phyloP scores from a whole-genome alignment of 306 rosid species.

The apple (Malus domestica) region ASM211411v1 NC_041802.1:25295001-25295500 shows the following conservation, averaged over 20 bases:
- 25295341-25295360: not conserved
- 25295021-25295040: not conserved
- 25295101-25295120: constrained; percentile 65
- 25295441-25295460: not conserved
- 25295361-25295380: not conserved
- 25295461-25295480: not conserved
- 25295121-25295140: constrained; percentile 79
- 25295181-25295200: no score
- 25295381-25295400: not conserved
- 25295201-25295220: no score
- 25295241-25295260: not conserved
- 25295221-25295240: not conserved
- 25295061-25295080: not conserved
- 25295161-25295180: constrained; percentile 76
- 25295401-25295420: not conserved
- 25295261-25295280: not conserved
- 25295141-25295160: constrained; percentile 85
- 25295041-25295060: not conserved
- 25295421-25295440: not conserved
- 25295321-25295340: no score
- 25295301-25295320: not conserved
- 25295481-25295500: not conserved
- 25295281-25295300: not conserved
- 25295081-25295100: constrained; percentile 28
- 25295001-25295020: no score